A percentile compares a stretch with the other conserved stretches of the same genome.
Conservation (phyloP, 2,329 filamentous ascomycete species). For the Neurospora sp. region DNA sequence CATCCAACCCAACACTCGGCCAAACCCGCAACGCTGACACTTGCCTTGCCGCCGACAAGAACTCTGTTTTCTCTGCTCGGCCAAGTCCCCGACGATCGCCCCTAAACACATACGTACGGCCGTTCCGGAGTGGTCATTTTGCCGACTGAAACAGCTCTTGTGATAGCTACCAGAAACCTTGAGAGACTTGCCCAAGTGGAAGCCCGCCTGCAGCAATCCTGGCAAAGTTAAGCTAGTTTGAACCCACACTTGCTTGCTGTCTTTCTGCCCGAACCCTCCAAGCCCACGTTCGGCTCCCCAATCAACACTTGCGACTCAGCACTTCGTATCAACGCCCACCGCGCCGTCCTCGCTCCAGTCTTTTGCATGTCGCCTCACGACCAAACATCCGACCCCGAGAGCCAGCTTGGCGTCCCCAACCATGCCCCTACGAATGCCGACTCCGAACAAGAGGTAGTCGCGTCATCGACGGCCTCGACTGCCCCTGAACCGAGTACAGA, state of each 20-base stretch:
- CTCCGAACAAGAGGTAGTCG: conserved; percentile 5
- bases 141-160: neutral
- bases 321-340: neutral
- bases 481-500: neutral
- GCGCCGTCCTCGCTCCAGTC: neutral
- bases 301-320: neutral
- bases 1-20: neutral
- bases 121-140: neutral
- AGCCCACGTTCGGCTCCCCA: neutral
- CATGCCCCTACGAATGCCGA: conserved; percentile 5
- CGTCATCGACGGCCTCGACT: neutral
- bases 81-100: neutral
- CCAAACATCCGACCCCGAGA: conserved; percentile 10
- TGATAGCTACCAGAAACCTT: neutral
- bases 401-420: conserved; percentile 11
- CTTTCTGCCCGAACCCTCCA: neutral
- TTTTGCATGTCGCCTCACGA: conserved; percentile 21
- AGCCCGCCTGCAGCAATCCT: neutral
- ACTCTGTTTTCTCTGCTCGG: neutral
- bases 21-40: neutral
- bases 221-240: neutral
- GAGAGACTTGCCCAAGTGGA: neutral
- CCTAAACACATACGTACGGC: neutral
- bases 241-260: neutral
- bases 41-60: neutral